A percentile compares a stretch with the other conserved stretches of the same genome.
phyloP scores from a whole-genome alignment of 2,329 filamentous ascomycete genomes.

The Fusarium beomiforme region DNA sequence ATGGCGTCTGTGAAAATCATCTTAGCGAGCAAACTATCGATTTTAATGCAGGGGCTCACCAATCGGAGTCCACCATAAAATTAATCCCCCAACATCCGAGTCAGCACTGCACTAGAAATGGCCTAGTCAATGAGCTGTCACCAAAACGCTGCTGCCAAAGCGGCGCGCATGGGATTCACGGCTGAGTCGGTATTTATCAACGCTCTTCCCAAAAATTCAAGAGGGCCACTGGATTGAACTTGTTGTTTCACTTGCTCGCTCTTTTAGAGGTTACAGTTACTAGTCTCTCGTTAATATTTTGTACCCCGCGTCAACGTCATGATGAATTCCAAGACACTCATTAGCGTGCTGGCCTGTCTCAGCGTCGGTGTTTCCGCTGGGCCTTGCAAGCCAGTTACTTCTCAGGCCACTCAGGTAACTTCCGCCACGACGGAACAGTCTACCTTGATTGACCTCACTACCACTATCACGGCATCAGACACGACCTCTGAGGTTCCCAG shows the following conservation, averaged over 20 bases:
- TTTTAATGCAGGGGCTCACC: not conserved
- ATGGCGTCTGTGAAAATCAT: not conserved
- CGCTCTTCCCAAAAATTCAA: not conserved
- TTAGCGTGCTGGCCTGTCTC: not conserved
- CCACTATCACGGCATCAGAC: not conserved
- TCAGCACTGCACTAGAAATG: fast-evolving
- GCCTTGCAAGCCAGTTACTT: conserved; percentile 7
- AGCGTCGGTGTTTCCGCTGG: not conserved
- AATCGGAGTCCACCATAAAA: not conserved
- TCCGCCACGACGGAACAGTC: not conserved
- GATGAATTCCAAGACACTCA: not conserved
- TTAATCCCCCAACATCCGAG: not conserved
- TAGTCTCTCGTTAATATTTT: not conserved
- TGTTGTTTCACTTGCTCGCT: not conserved
- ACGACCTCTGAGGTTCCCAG: not conserved
- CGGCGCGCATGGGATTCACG: too few species aligned
- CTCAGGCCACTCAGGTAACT: not conserved
- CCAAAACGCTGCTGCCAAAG: too few species aligned
- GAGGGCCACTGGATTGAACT: fast-evolving
- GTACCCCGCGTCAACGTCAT: not conserved
- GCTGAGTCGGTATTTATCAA: not conserved
- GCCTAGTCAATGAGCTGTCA: not conserved
- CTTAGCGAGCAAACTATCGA: not conserved
- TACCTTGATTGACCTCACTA: not conserved
- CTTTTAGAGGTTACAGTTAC: not conserved